Evolutionary conservation across 352 stramenopile genomes (phyloP), one percentile per base, ranked within the genome.

Genomic region (Pythium coloratum): DNA sequence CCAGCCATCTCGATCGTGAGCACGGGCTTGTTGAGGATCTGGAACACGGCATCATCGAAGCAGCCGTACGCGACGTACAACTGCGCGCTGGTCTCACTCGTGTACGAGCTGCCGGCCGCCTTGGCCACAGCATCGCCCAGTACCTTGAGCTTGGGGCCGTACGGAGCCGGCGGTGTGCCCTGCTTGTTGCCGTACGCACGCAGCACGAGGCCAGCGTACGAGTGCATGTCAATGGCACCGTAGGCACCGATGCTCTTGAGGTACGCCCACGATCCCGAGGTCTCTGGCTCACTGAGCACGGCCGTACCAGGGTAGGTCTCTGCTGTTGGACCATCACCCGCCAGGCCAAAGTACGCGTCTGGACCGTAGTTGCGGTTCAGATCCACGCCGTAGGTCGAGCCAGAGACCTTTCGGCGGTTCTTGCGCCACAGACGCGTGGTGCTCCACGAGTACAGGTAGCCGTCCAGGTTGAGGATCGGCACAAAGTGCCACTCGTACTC

Each of bases 401-500:
- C 14, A 20, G 13, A 44, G 55, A 71, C 46, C 18, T 55, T 42
- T 10, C 64, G 63, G 56, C 69, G 57, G 60, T 76, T 76, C 70
- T 76, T 76, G 34, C 70, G 70, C 47, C 70, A 71, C 9, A 73
- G 49, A 24, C 70, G 70, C n/a, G 36, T 40, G 12, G 67, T 72
- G 5, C 65, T 66, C 55, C n/a, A 50, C 10, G 55, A 47, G 44
- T 55, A 57, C 5, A 59, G 14, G 55, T 68, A 76, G 40, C 70
- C 70, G 42, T 76, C 70, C 5, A 73, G 10, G 63, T 76, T 76
- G 32, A 71, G 50, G 42, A 76, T 73, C 6, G 70, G 70, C 26
- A 76, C 70, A 57, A 76, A 71, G 54, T 70, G 59, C 62, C 62
- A 76, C 24, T 72, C 64, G 47, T 73, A 73, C 40, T 65, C 47